Conservation (phyloP, 768 basidiomycete genomes). For the Jaapia argillacea region DNA sequence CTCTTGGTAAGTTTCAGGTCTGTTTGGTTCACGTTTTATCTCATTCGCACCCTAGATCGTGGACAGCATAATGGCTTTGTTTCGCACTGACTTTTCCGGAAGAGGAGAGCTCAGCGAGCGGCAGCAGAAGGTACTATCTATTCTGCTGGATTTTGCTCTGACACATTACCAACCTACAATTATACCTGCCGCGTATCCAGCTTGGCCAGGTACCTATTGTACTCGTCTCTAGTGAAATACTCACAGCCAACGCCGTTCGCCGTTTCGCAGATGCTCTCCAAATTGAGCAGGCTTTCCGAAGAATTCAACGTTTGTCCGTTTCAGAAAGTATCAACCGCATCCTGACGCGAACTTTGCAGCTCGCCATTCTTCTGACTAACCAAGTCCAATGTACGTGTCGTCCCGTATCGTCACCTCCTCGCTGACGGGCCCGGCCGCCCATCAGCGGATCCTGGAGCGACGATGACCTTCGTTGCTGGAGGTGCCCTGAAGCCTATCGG, state of each 20-base stretch:
- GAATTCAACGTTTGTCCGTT: constrained; percentile 73
- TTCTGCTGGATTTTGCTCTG: background rate
- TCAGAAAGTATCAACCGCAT: constrained; percentile 2
- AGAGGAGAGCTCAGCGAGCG: constrained; percentile 91
- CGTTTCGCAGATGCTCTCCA: constrained; percentile 68
- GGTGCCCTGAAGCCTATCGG: constrained; percentile 88
- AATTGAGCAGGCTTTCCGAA: constrained; percentile 84
- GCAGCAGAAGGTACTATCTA: constrained; percentile 65
- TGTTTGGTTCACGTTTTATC: background rate
- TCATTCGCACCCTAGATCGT: constrained; percentile 50
- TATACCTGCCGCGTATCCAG: constrained; percentile 29
- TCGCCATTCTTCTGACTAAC: constrained; percentile 83
- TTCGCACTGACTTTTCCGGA: constrained; percentile 89
- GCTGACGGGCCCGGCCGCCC: background rate
- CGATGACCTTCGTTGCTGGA: constrained; percentile 91
- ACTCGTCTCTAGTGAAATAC: background rate
- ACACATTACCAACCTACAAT: constrained; percentile 12
- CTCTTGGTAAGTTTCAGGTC: constrained; percentile 38
- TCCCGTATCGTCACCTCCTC: background rate
- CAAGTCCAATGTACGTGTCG: constrained; percentile 71
- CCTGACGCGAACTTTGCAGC: constrained; percentile 28
- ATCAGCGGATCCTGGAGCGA: constrained; percentile 87
- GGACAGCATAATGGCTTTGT: constrained; percentile 96
- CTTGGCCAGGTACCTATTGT: constrained; percentile 59
- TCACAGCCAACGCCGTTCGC: background rate